These are phyloP conservation scores for Phoma sp. DNA, from an alignment of 2,329 filamentous ascomycete species.

Conservation along the genomic window DNA sequence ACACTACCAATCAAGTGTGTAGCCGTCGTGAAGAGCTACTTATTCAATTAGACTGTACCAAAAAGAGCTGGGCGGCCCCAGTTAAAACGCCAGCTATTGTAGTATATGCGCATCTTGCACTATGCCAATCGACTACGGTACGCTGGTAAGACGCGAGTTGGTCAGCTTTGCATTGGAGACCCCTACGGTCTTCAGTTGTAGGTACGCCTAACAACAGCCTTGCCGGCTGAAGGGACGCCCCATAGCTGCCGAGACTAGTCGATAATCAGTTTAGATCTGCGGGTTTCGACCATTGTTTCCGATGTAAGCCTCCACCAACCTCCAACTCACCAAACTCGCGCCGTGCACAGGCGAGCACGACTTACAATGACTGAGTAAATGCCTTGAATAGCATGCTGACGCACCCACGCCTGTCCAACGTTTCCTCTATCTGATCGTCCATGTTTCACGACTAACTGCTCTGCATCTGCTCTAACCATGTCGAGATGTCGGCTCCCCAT, in stretches of 20 bases:
- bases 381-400: neutral
- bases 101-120: too few relatives aligned
- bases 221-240: neutral
- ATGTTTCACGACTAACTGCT: constrained; percentile 4
- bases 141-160: too few relatives aligned
- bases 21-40: too few relatives aligned
- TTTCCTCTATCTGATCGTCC: neutral
- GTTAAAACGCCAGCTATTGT: too few relatives aligned
- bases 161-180: too few relatives aligned
- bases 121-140: too few relatives aligned
- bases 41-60: too few relatives aligned
- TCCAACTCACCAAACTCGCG: constrained; percentile 7
- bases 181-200: too few relatives aligned
- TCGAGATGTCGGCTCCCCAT: constrained; percentile 21
- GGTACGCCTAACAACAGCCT: neutral
- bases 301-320: constrained; percentile 13
- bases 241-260: constrained; percentile 9
- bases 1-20: too few relatives aligned
- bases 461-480: constrained; percentile 3
- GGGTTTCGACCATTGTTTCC: constrained; percentile 16
- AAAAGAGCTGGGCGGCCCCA: too few relatives aligned
- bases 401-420: neutral
- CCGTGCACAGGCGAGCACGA: neutral
- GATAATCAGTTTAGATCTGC: constrained; percentile 2
- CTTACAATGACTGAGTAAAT: too few relatives aligned